Evolutionary conservation across 495 filamentous ascomycete species (phyloP).

Genomic region (Cryomyces minteri): DNA sequence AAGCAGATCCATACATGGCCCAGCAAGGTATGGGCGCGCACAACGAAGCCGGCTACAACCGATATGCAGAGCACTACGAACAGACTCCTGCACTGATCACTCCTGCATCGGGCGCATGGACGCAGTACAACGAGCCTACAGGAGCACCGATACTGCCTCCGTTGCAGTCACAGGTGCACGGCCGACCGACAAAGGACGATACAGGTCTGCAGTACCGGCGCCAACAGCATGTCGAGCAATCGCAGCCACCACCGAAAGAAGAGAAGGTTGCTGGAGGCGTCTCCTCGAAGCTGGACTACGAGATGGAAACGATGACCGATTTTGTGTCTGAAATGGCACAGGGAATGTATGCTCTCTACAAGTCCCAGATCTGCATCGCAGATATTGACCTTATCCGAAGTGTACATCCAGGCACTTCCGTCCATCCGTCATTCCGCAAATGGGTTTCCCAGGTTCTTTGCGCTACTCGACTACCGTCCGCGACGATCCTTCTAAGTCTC

Average conservation of each 20-base stretch:
- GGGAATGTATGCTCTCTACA: conserved; percentile 52
- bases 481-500: conserved; percentile 85
- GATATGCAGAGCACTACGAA: conserved; percentile 11
- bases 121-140: conserved; percentile 17
- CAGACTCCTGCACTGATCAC: conserved; percentile 4
- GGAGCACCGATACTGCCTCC: conserved; percentile 19
- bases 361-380: conserved; percentile 40
- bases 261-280: conserved; percentile 53
- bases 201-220: conserved; percentile 12
- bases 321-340: conserved; percentile 91
- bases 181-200: conserved; percentile 4
- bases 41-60: conserved; percentile 10
- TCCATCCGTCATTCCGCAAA: conserved; percentile 72
- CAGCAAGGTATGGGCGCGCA: conserved; percentile 6
- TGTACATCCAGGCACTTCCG: conserved; percentile 45
- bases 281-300: conserved; percentile 91
- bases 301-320: conserved; percentile 95
- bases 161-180: conserved; percentile 11
- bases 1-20: conserved; percentile 6
- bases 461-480: conserved; percentile 85
- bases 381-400: conserved; percentile 64
- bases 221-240: conserved; percentile 7
- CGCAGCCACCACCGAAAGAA: conserved; percentile 14
- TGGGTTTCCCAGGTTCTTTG: conserved; percentile 89
- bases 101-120: background rate